Evolutionary conservation across 1,284 basidiomycete species (phyloP).

Genomic region (Phellopilus nigrolimitatus): DNA sequence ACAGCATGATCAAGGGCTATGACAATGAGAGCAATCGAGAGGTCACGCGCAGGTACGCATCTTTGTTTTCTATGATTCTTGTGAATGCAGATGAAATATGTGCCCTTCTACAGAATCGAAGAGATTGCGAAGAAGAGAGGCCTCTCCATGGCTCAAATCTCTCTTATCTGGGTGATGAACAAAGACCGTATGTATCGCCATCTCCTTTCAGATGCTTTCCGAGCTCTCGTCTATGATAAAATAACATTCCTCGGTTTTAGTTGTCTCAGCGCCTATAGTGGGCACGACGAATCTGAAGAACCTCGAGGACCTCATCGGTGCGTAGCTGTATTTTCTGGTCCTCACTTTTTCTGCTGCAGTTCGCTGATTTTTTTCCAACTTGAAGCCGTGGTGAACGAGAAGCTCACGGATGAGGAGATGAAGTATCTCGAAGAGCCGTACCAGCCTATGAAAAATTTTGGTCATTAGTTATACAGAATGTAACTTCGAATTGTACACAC

Average conservation of each 20-base stretch:
- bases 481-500: conserved; percentile 3
- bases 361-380: conserved; percentile 10
- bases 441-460: conserved; percentile 26
- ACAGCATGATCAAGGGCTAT: conserved; percentile 8
- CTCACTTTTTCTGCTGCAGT: neutral
- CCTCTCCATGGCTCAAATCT: conserved; percentile 53
- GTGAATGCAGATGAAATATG: neutral
- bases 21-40: conserved; percentile 12
- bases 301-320: conserved; percentile 45
- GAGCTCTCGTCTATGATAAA: neutral
- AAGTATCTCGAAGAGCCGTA: conserved; percentile 40
- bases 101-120: conserved; percentile 35
- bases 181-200: conserved; percentile 32
- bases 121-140: conserved; percentile 47
- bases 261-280: conserved; percentile 50
- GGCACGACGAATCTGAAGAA: conserved; percentile 48
- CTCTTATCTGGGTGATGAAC: conserved; percentile 45
- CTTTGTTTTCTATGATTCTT: neutral
- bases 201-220: neutral
- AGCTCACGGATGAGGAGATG: conserved; percentile 49
- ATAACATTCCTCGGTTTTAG: conserved; percentile 23
- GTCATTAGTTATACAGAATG: too few relatives aligned
- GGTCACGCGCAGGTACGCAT: conserved; percentile 1
- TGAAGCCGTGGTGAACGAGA: conserved; percentile 39
- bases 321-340: conserved; percentile 21